Base-by-base conservation (phyloP, 2,329 filamentous ascomycete genomes). In the Exserohilum turcica region DNA sequence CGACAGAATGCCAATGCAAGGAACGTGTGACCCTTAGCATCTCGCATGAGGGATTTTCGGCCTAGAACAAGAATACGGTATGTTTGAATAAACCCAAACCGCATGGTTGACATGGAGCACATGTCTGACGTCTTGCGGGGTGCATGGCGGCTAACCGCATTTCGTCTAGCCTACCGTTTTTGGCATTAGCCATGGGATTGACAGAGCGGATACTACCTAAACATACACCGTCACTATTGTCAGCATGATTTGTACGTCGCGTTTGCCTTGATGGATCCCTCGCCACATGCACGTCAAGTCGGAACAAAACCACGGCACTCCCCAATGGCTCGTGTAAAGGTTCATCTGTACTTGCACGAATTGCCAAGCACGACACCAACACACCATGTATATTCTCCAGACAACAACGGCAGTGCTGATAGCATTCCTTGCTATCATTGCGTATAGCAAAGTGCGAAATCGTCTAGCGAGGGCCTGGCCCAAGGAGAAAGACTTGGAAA, bases 381-480 rank as follows among this genome's bases (percentile, higher is more conserved):
- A 31, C 21, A 43, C 5, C 32, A 66, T 66, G 63, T 66, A 57
- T 39, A 56, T 62, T 13, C 48, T 63, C 46, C 60, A 57, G 40
- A 66, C 60, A 29, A 65, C 61, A n/a, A 54, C 54, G 13, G 63
- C 61, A 2, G 43, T 63, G n/a, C 40, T 65, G 9, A 54, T 65
- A 27, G 56, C 60, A 1, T 65, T 66, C 21, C 43, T 65, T n/a
- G 61, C 61, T 0, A 16, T 63, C 9, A 19, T 64, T 24, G 61
- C 60, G 5, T 66, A 63, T 38, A 55, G 45, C 15, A 54, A 61
- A 39, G 29, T 64, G 21, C 42, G 51, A 6, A 64, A 59, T 36
- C 57, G 56, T 16, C 29, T 63, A 5, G 48, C 55, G 5, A 65
- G 58, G 44, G 52, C 55, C 24, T 36, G 52, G 24, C 38, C 60